Conservation (phyloP, 2,329 filamentous ascomycete species). For the Diplodia mutila region DNA sequence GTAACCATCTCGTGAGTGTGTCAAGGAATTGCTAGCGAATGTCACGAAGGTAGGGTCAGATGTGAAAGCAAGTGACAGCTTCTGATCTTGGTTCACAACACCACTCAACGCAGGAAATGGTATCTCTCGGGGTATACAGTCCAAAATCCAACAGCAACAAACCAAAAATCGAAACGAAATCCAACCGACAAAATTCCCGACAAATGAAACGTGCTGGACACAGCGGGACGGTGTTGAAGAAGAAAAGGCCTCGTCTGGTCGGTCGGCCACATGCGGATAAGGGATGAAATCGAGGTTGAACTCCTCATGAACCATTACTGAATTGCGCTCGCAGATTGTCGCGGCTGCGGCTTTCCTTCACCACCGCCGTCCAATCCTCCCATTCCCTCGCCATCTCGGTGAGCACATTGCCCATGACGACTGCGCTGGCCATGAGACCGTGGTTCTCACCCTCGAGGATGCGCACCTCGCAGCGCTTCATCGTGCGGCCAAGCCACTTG, state of each 20-base stretch:
- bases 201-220: constrained; percentile 20
- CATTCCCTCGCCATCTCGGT: constrained; percentile 94
- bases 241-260: not conserved
- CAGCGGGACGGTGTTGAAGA: not conserved
- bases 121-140: constrained; percentile 21
- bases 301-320: constrained; percentile 8
- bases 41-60: constrained; percentile 2
- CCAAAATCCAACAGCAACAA: constrained; percentile 15
- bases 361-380: constrained; percentile 51
- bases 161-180: not conserved
- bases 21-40: constrained; percentile 16
- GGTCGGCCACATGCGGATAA: not conserved
- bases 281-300: not conserved
- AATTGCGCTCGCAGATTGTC: constrained; percentile 22
- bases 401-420: constrained; percentile 90
- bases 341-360: constrained; percentile 17
- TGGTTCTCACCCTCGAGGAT: constrained; percentile 91
- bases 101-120: constrained; percentile 11
- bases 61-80: not conserved
- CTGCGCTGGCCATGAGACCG: constrained; percentile 91
- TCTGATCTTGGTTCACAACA: constrained; percentile 5
- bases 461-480: constrained; percentile 89
- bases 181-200: constrained; percentile 7
- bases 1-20: constrained; percentile 8
- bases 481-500: constrained; percentile 89